phyloP scores from a whole-genome alignment of 176 grass and related monocot genomes.

The Musa troglodytarum region DNA sequence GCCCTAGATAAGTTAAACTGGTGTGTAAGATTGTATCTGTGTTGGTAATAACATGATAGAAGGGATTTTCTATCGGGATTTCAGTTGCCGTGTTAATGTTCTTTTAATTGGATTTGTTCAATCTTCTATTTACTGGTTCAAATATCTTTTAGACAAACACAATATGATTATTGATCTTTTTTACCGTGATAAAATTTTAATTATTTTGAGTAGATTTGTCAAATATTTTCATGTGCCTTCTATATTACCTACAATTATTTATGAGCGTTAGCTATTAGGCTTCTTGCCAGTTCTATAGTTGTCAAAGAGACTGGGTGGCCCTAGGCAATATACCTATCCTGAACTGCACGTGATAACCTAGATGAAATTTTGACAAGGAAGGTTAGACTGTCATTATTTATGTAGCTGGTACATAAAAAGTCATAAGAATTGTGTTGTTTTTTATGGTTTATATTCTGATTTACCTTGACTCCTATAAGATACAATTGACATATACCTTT shows the following conservation, averaged over 20 bases:
- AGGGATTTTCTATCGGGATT: too few relatives aligned
- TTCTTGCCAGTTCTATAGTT: neutral
- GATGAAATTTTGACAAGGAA: neutral
- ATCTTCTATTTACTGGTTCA: neutral
- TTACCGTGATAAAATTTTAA: neutral
- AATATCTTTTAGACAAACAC: neutral
- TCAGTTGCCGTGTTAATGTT: neutral
- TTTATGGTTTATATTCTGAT: too few relatives aligned
- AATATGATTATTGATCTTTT: neutral
- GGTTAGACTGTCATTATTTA: neutral
- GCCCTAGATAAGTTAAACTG: neutral
- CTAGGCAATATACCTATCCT: neutral
- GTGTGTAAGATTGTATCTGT: neutral
- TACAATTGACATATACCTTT: too few relatives aligned
- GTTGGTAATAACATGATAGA: neutral
- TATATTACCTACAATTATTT: neutral
- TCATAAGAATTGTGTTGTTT: neutral
- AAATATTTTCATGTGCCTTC: neutral
- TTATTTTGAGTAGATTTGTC: neutral
- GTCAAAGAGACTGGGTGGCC: neutral
- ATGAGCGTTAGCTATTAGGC: neutral
- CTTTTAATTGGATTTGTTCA: neutral
- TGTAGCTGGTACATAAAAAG: neutral
- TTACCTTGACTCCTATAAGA: too few relatives aligned
- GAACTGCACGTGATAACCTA: neutral